A percentile compares a stretch with the other conserved stretches of the same genome.
Evolutionary conservation across 148 eudicot species (phyloP).

Genomic region (Rhododendron williamsianum): DNA sequence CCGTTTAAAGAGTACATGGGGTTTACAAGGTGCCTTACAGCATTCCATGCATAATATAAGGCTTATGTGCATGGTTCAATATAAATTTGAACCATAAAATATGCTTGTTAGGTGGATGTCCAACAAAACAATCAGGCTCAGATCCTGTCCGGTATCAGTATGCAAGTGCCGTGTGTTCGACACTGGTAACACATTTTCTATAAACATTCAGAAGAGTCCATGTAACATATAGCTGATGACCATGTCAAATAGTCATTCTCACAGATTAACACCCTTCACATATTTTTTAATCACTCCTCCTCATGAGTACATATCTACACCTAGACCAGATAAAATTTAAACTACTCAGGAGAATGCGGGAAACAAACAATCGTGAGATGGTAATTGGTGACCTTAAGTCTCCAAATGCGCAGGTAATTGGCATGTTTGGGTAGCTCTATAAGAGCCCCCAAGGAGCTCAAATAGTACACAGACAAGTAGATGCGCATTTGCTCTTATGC

Average conservation of each 20-base stretch:
- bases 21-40: not conserved
- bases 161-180: not conserved
- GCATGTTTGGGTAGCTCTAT: not conserved
- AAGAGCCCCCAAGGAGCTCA: not conserved
- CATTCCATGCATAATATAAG: not conserved
- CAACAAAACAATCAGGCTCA: not conserved
- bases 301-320: not conserved
- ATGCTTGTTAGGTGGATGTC: not conserved
- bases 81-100: not conserved
- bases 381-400: not conserved
- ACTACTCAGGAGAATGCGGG: not conserved
- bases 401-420: not conserved
- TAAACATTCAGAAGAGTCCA: not conserved
- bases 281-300: not conserved
- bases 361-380: not conserved
- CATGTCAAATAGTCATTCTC: not conserved
- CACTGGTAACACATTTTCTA: not conserved
- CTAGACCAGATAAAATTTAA: not conserved
- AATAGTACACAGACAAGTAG: not conserved
- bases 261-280: not conserved
- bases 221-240: not conserved
- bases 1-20: not conserved
- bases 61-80: not conserved
- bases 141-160: not conserved
- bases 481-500: not conserved